phyloP scores from a whole-genome alignment of 2,329 filamentous ascomycete genomes.

The Pseudocercospora fijiensis region DNA sequence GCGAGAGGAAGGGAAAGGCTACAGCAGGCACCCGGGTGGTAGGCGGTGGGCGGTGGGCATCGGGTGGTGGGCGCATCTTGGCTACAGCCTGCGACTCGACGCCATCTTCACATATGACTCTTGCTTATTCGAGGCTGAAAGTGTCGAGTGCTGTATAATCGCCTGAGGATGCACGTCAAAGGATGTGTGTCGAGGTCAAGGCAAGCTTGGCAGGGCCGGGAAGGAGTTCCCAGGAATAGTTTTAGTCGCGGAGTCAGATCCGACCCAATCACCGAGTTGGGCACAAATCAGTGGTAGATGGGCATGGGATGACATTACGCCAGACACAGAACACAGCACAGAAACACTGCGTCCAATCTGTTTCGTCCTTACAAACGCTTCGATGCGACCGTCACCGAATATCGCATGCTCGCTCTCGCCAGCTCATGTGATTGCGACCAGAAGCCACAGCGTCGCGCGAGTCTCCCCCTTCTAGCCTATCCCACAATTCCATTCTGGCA shows the following conservation, averaged over 20 bases:
- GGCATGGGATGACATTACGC: too few species aligned
- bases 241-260: not conserved
- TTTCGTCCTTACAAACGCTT: conserved; percentile 1
- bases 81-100: too few species aligned
- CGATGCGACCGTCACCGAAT: conserved; percentile 9
- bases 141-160: not conserved
- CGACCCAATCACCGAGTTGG: not conserved
- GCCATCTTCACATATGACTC: not conserved
- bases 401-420: conserved; percentile 4
- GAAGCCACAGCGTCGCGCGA: not conserved
- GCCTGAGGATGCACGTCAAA: not conserved
- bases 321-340: not conserved
- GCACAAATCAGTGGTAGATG: not conserved
- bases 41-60: too few species aligned
- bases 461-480: not conserved
- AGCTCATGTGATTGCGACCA: not conserved
- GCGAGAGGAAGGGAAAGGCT: not conserved
- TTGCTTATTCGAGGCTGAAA: too few species aligned
- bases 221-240: not conserved
- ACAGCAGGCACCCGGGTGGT: not conserved
- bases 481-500: not conserved
- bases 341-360: not conserved
- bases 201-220: not conserved
- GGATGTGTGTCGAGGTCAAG: not conserved
- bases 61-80: too few species aligned